Percentiles rank a stretch among this genome's conserved stretches.
Conservation (phyloP, 2,329 filamentous ascomycete species). For the Clonostachys byssicola region DNA sequence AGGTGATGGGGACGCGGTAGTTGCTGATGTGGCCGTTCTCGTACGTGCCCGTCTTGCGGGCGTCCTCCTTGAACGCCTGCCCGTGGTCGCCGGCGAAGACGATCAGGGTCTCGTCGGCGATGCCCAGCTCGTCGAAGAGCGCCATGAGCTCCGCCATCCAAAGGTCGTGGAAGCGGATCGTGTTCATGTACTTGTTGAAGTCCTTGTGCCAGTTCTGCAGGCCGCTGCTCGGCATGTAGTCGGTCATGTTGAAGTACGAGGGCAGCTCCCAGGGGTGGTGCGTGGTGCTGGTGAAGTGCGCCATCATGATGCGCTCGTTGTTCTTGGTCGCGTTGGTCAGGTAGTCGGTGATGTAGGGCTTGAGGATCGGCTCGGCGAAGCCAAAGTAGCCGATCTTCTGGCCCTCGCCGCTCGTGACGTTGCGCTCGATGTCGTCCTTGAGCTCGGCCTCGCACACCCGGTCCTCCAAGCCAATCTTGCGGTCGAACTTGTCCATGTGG, state of each 20-base stretch:
- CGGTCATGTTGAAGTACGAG: conserved; percentile 18
- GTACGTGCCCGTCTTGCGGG: conserved; percentile 27
- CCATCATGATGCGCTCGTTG: conserved; percentile 24
- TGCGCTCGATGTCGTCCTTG: conserved; percentile 3
- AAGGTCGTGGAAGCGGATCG: conserved; percentile 28
- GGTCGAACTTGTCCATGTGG: conserved; percentile 6
- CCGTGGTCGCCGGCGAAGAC: conserved; percentile 39
- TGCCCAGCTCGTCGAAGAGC: conserved; percentile 33
- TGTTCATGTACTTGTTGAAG: conserved; percentile 34
- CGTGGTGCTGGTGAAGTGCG: conserved; percentile 26
- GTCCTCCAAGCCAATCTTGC: conserved; percentile 12
- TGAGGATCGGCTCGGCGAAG: conserved; percentile 30
- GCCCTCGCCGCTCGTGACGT: conserved; percentile 3
- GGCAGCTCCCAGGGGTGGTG: conserved; percentile 38
- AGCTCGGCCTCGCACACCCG: conserved; percentile 9
- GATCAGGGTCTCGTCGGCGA: conserved; percentile 37
- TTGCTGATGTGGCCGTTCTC: conserved; percentile 37
- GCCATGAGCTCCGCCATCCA: conserved; percentile 31
- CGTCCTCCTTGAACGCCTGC: conserved; percentile 34
- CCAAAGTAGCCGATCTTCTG: conserved; percentile 33
- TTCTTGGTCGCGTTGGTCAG: conserved; percentile 18
- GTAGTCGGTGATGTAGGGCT: conserved; percentile 28
- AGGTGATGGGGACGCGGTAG: conserved; percentile 34
- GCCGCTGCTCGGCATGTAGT: conserved; percentile 14
- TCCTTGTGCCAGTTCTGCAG: conserved; percentile 5